Evolutionary conservation across 192 early-diverging fungal genomes (phyloP).

Genomic region (Cetraspora pellucida): DNA sequence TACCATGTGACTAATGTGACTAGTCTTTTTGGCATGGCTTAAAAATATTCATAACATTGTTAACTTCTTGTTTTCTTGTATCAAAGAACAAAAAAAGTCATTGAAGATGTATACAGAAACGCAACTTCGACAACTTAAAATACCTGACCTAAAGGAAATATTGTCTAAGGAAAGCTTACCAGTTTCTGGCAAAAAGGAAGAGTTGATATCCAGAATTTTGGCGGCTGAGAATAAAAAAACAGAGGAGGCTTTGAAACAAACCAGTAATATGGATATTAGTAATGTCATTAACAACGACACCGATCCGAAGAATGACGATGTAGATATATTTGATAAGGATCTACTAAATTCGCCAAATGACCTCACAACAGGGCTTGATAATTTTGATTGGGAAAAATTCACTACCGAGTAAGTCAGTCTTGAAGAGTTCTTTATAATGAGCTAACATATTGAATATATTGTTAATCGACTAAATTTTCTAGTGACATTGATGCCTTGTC

Average conservation of each 20-base stretch:
- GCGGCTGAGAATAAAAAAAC: conserved; percentile 26
- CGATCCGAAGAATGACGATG: not conserved
- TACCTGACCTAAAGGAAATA: conserved; percentile 60
- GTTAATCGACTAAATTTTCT: not conserved
- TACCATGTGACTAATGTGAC: too few species aligned
- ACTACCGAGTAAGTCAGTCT: conserved; percentile 38
- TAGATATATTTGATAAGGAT: conserved; percentile 28
- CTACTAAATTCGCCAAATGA: conserved; percentile 18
- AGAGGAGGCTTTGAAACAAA: not conserved
- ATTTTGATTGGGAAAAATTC: conserved; percentile 48
- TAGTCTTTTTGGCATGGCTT: too few species aligned
- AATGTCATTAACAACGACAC: not conserved
- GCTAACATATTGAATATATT: not conserved
- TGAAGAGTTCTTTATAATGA: not conserved
- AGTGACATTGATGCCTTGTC: not conserved
- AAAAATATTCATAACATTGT: too few species aligned
- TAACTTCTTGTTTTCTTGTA: too few species aligned
- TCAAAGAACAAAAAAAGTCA: too few species aligned
- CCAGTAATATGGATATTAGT: not conserved
- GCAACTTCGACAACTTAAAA: conserved; percentile 54
- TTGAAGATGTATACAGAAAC: not conserved
- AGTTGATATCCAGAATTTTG: conserved; percentile 61
- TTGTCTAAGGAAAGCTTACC: conserved; percentile 56
- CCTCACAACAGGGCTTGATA: conserved; percentile 39
- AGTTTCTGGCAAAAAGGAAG: conserved; percentile 67